Evolutionary conservation across 1,284 basidiomycete species (phyloP).

Genomic region (Moesziomyces aphidis): DNA sequence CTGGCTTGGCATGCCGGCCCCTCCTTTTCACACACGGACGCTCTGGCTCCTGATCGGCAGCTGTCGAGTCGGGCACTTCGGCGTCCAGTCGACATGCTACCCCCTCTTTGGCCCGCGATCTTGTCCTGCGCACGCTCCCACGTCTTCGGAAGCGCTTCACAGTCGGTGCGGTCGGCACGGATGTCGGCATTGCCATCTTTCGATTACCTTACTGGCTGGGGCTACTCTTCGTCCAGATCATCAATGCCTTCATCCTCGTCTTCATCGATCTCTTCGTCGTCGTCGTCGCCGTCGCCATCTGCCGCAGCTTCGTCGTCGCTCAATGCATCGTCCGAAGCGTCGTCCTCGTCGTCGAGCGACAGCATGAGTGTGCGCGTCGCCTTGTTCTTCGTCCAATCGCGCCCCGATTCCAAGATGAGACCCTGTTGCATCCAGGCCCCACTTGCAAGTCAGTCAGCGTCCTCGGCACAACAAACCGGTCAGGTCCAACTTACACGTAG

Average conservation of each 20-base stretch:
- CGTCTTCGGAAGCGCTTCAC: no score
- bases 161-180: no score
- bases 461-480: not conserved
- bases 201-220: no score
- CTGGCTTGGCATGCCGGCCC: no score
- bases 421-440: constrained; percentile 10
- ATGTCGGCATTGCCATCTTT: no score
- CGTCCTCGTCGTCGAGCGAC: constrained; percentile 48
- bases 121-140: no score
- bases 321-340: constrained; percentile 48
- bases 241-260: constrained; percentile 21
- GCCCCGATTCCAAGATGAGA: constrained; percentile 46
- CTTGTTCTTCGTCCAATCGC: constrained; percentile 40
- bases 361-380: constrained; percentile 38
- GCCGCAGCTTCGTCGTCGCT: constrained; percentile 38
- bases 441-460: not conserved
- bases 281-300: constrained; percentile 4
- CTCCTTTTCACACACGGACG: no score
- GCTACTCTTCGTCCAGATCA: constrained; percentile 15
- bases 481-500: constrained; percentile 29
- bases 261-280: constrained; percentile 29
- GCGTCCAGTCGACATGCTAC: no score
- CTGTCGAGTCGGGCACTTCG: no score
- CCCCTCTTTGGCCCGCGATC: no score
- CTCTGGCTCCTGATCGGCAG: no score